Base-by-base conservation (phyloP, 164 flowering plant species). In the Aristolochia fimbriata region DNA sequence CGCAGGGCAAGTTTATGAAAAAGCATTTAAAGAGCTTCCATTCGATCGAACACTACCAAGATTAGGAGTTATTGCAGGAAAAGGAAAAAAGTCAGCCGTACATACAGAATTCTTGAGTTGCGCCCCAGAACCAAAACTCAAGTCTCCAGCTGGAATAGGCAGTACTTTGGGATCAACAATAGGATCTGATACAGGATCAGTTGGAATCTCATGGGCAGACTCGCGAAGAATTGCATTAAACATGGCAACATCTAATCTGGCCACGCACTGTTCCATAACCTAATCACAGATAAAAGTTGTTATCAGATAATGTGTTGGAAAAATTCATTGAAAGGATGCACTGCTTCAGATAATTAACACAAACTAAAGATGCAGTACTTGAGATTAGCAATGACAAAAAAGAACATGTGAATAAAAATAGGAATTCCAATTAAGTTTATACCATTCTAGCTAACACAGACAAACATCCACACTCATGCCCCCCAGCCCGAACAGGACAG, bases 51-150 rank as follows among this genome's bases (percentile, higher is more conserved):
- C 27, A 13, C 23, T 57, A 15, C 2, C 17, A 24, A 61, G 25
- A 25, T 59, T 14, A 58, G 47, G 15, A 50, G 12, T 10, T 48
- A 43, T 52, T 17, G 27, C 10, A 54, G 16, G 19, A 63, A 56
- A 13, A 53, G 21, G 21, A 16, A 23, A 62, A 19, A 21, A 33
- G 10, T 2, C n/a, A 47, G 31, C 14, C 17, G 31, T 45, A 80
- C 95, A 43, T 81, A 91, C 99, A 55, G 96, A 79, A 74, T 91
- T 91, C 75, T 94, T 94, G 0, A 94, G 92, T 59, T 91, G 99
- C 51, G 99, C 99, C 27, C 97, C 99, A 61, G 99, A 91, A 47
- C 97, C 96, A 70, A 94, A 94, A 72, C 99, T 94, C 79, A 88
- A 80, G 62, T 91, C 85, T 20, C 99, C 99, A 60, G 96, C 96